Evolutionary conservation across 257 asterid species (phyloP).

Genomic region (Solanum stenotomum): DNA sequence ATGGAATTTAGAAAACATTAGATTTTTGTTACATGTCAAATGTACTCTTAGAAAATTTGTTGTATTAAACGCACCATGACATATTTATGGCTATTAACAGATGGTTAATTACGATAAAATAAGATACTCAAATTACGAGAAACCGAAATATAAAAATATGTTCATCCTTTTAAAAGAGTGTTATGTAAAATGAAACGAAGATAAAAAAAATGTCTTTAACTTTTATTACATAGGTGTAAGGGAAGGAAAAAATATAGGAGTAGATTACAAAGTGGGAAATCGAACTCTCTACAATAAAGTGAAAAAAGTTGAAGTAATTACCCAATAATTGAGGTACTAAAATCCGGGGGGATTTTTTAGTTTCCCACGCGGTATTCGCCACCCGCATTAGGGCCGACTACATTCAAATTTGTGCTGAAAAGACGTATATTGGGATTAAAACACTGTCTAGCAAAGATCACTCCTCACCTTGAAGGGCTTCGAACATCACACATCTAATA

Average conservation of each 20-base stretch:
- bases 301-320: not conserved
- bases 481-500: too few species aligned
- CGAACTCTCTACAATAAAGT: not conserved
- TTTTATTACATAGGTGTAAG: not conserved
- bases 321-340: not conserved
- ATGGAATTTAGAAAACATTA: not conserved
- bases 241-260: not conserved
- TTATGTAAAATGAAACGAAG: not conserved
- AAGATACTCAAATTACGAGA: not conserved
- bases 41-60: not conserved
- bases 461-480: not conserved
- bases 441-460: not conserved
- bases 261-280: not conserved
- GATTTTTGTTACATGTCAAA: not conserved
- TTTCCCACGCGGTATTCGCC: not conserved
- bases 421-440: too few species aligned
- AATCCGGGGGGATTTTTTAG: not conserved
- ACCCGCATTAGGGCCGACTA: not conserved
- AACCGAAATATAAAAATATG: not conserved
- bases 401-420: not conserved
- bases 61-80: not conserved
- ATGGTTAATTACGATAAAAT: not conserved
- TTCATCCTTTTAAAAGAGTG: not conserved
- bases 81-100: not conserved
- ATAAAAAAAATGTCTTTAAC: too few species aligned